phyloP scores from a whole-genome alignment of 179 eudicot genomes.

The Silene coronaria region DNA sequence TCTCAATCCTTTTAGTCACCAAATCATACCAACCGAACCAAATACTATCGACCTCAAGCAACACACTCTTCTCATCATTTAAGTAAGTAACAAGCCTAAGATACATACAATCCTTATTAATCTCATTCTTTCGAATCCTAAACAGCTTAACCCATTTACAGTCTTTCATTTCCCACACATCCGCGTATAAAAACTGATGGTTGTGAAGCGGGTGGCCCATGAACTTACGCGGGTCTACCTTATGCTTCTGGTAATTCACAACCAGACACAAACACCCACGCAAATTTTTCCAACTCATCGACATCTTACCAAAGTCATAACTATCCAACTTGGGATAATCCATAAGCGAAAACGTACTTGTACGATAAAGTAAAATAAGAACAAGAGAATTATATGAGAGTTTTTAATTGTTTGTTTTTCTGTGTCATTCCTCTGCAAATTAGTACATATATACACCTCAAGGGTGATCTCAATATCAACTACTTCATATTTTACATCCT shows the following conservation, averaged over 20 bases:
- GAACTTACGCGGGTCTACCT: not conserved
- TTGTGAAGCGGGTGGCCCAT: not conserved
- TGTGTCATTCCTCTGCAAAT: too few relatives aligned
- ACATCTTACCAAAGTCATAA: not conserved
- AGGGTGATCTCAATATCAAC: too few relatives aligned
- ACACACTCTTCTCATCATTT: not conserved
- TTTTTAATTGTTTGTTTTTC: too few relatives aligned
- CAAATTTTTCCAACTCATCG: not conserved
- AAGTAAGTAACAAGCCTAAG: constrained; percentile 6
- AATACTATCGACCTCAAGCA: not conserved
- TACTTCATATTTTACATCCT: too few relatives aligned
- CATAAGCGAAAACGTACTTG: not conserved
- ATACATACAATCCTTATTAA: not conserved
- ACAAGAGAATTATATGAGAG: too few relatives aligned
- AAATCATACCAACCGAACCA: constrained; percentile 20
- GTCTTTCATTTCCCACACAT: constrained; percentile 16
- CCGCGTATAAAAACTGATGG: not conserved
- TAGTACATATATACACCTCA: too few relatives aligned
- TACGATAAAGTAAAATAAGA: too few relatives aligned
- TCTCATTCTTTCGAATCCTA: not conserved
- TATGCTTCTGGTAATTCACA: not conserved
- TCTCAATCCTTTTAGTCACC: not conserved
- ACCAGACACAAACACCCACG: not conserved
- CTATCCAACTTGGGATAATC: not conserved
- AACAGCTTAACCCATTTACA: constrained; percentile 12